Evolutionary conservation across 345 rosid species (phyloP), one percentile per base, ranked within the genome.

Genomic region (Carallia pectinifolia): DNA sequence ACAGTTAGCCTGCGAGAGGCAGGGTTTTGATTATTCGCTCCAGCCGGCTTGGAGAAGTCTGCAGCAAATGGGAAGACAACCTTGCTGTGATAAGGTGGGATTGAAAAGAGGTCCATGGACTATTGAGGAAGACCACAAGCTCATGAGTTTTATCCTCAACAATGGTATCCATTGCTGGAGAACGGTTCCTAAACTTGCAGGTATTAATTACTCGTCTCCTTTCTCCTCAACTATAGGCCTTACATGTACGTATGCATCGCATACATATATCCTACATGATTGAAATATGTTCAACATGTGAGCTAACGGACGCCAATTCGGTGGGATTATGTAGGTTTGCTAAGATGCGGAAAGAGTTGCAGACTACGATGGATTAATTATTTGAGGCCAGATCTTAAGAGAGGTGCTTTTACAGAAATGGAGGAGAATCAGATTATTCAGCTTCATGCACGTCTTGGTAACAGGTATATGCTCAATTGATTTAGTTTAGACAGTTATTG

Each of bases 101-200:
- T 66, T 95, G 71, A 91, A 92, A 76, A 80, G 97, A 70, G 99
- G 99, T 75, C 97, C 99, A 44, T 95, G 99, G 99, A 90, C 97
- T 1, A 80, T 90, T 54, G 99, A 95, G 72, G 99, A 95, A 80
- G 99, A 95, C 77, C 97, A 87, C 66, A 90, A 87, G 81, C 99
- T 95, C 65, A 81, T 84, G 83, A 87, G 72, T 66, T 95, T 91
- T 74, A 87, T 95, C 72, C 90, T 91, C 74, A 81, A 75, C 76
- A 91, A 91, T 69, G 99, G 99, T 58, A 95, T 91, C 67, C 97
- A 95, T 53, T 91, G 99, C 81, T 91, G 99, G 99, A 71, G 99
- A 72, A 79, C 74, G 64, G 97, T 95, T 64, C 97, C 99, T 6
- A 91, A 90, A 74, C 92, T 95, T 72, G 92, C 99, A 82, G 98